Conservation (phyloP, 805 yeast genomes). For the Jamesozyma gamospora region DNA sequence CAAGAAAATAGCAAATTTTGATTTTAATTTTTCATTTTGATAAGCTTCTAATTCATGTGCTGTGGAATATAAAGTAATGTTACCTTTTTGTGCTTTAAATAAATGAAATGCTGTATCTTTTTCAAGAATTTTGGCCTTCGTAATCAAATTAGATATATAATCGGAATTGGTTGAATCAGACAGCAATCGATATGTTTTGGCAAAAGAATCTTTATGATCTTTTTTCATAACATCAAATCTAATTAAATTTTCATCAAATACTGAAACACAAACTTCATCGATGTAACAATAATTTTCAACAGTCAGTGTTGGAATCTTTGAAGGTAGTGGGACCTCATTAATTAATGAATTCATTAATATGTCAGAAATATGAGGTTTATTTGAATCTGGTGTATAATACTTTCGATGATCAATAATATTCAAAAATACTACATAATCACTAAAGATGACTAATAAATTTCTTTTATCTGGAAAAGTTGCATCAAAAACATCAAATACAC, state of each 20-base stretch:
- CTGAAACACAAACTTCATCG: constrained; percentile 42
- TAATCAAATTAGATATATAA: constrained; percentile 39
- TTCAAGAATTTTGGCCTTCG: constrained; percentile 63
- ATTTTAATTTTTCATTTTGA: constrained; percentile 42
- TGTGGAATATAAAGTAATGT: constrained; percentile 44
- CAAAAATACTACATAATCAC: constrained; percentile 65
- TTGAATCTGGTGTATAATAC: constrained; percentile 13
- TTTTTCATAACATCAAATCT: constrained; percentile 23
- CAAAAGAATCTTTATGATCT: constrained; percentile 9
- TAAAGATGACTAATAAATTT: constrained; percentile 65
- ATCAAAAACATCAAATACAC: constrained; percentile 47
- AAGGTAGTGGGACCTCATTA: constrained; percentile 69
- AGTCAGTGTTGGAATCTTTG: constrained; percentile 52
- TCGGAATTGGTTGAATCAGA: constrained; percentile 29
- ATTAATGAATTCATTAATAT: constrained; percentile 81
- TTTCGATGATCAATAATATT: constrained; percentile 37
- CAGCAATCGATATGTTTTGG: constrained; percentile 19
- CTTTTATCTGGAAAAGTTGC: constrained; percentile 27
- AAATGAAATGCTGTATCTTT: constrained; percentile 82
- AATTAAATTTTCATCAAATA: constrained; percentile 24
- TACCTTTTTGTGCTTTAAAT: constrained; percentile 42
- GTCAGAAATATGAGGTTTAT: constrained; percentile 58
- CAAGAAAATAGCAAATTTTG: constrained; percentile 57
- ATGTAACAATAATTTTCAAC: constrained; percentile 64
- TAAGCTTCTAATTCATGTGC: constrained; percentile 57